A percentile compares a stretch with the other conserved stretches of the same genome.
Evolutionary conservation across 106 monocot species (phyloP).

Genomic region (Acanthochlamys bracteata): DNA sequence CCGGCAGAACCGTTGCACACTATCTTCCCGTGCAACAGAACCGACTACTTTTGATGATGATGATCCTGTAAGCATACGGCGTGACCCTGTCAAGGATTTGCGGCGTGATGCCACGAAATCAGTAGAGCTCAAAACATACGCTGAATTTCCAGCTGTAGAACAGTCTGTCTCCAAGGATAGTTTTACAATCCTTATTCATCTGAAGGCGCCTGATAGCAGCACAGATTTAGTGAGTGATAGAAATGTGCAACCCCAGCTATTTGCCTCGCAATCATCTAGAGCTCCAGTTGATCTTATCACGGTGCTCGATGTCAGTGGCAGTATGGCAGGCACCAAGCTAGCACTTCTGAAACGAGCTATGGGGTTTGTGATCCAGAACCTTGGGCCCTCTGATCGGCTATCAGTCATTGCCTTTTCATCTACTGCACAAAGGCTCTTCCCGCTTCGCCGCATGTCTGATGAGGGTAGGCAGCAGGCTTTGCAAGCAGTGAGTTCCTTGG

Average conservation of each 20-base stretch:
- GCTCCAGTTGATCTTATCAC: slow-evolving; percentile 78
- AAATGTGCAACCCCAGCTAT: background rate
- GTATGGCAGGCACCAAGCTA: slow-evolving; percentile 93
- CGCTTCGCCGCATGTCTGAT: slow-evolving; percentile 64
- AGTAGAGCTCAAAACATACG: slow-evolving; percentile 45
- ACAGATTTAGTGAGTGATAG: background rate
- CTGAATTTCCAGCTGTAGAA: slow-evolving; percentile 53
- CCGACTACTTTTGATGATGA: slow-evolving; percentile 60
- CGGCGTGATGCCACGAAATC: slow-evolving; percentile 11
- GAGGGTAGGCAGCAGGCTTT: slow-evolving; percentile 61
- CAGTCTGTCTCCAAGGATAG: slow-evolving; percentile 27
- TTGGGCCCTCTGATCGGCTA: slow-evolving; percentile 70
- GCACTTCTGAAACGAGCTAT: slow-evolving; percentile 79
- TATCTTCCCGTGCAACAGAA: slow-evolving; percentile 31
- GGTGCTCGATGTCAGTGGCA: slow-evolving; percentile 88
- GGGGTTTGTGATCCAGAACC: slow-evolving; percentile 86
- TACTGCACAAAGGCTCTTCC: slow-evolving; percentile 63
- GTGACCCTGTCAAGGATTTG: slow-evolving; percentile 10
- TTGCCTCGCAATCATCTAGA: slow-evolving; percentile 21
- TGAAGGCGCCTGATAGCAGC: slow-evolving; percentile 50
- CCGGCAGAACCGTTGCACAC: slow-evolving; percentile 13
- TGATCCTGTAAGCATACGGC: slow-evolving; percentile 35
- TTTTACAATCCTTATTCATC: slow-evolving; percentile 62
- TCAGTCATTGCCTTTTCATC: slow-evolving; percentile 88
- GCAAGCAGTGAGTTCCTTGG: slow-evolving; percentile 65